Percentiles rank a stretch among this genome's conserved stretches.
Conservation (phyloP, 208 protist genomes). For the Trypanosoma avium region DNA sequence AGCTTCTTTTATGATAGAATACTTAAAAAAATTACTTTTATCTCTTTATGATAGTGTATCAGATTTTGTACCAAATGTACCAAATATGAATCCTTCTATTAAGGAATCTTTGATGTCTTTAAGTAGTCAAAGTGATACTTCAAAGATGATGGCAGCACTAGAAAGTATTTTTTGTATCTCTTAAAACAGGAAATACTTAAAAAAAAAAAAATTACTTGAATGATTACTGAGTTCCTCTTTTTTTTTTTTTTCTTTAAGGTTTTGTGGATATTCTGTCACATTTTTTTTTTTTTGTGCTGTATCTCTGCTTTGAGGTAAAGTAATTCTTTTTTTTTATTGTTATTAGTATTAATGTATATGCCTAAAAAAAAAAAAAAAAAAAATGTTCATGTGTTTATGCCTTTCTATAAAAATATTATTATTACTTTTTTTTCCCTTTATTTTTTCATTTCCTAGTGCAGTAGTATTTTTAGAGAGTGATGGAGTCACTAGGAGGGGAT, state of each 20-base stretch:
- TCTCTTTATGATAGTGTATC: slow-evolving; percentile 53
- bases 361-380: too few species aligned
- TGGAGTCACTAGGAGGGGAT: too few species aligned
- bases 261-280: not conserved
- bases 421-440: not conserved
- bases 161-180: slow-evolving; percentile 30
- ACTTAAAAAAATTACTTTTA: slow-evolving; percentile 50
- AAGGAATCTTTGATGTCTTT: slow-evolving; percentile 35
- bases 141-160: slow-evolving; percentile 30
- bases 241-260: slow-evolving; percentile 18
- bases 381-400: too few species aligned
- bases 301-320: not conserved
- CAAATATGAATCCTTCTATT: slow-evolving; percentile 37
- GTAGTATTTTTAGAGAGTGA: too few species aligned
- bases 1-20: slow-evolving; percentile 36
- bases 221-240: not conserved
- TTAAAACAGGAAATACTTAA: not conserved
- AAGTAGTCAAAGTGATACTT: slow-evolving; percentile 26
- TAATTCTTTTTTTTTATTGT: slow-evolving; percentile 16
- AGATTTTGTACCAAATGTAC: slow-evolving; percentile 43
- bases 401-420: slow-evolving; percentile 8
- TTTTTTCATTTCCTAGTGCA: not conserved
- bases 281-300: slow-evolving; percentile 1
- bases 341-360: not conserved
- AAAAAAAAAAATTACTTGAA: not conserved